Conservation (phyloP, 495 filamentous ascomycete species). For the Astrothelium subdiscretum region DNA sequence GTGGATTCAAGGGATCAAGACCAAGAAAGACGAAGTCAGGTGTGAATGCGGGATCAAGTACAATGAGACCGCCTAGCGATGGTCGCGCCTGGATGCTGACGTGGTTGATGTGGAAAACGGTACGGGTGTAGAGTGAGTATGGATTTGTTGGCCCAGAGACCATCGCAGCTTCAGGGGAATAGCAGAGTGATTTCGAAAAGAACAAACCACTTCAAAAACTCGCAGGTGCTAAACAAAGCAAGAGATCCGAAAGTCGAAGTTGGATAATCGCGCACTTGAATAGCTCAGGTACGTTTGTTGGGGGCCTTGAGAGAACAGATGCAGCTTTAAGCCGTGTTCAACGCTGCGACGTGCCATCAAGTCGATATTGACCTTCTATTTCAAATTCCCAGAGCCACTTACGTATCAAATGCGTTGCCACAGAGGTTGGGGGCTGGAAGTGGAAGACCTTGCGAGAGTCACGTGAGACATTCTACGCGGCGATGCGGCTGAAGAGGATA, state of each 20-base stretch:
- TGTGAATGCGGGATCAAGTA: background rate
- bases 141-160: background rate
- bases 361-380: too few species aligned
- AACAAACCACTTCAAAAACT: background rate
- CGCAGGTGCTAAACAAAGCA: background rate
- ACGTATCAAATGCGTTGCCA: too few species aligned
- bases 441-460: too few species aligned
- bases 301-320: background rate
- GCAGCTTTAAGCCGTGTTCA: too few species aligned
- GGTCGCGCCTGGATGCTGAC: background rate
- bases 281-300: background rate
- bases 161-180: background rate
- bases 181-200: background rate
- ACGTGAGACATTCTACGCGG: too few species aligned
- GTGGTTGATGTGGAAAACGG: background rate
- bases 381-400: too few species aligned
- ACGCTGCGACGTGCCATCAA: too few species aligned
- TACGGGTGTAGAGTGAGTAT: background rate
- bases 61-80: background rate
- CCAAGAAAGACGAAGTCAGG: background rate
- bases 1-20: background rate
- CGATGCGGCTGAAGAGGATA: too few species aligned
- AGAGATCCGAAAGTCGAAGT: background rate
- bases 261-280: background rate
- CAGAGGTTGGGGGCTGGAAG: too few species aligned